phyloP scores from a whole-genome alignment of 2,329 filamentous ascomycete species.

The Fusarium concolor region DNA sequence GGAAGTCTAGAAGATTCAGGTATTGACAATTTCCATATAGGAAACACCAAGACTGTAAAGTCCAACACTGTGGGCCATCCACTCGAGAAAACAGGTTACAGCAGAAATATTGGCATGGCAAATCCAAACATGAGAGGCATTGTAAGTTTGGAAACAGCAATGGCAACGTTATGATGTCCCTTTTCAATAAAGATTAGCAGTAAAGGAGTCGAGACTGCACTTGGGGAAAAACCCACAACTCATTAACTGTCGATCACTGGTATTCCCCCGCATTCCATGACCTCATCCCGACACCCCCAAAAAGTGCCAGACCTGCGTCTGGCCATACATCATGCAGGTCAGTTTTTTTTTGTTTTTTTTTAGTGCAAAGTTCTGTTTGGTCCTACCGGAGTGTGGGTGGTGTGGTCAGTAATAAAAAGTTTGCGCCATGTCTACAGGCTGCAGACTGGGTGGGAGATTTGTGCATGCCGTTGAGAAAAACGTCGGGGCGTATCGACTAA shows the following conservation, averaged over 20 bases:
- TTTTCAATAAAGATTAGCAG: constrained; percentile 15
- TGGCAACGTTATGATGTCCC: constrained; percentile 5
- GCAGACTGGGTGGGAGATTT: constrained; percentile 18
- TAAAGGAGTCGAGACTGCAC: constrained; percentile 15
- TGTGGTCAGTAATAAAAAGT: constrained; percentile 15
- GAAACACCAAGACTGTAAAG: not conserved
- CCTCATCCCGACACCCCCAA: constrained; percentile 48
- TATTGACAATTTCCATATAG: not conserved
- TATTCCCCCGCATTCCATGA: constrained; percentile 52
- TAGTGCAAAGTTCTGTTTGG: constrained; percentile 10
- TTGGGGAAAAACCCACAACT: constrained; percentile 10
- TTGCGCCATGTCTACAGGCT: constrained; percentile 13
- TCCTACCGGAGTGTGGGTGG: constrained; percentile 11
- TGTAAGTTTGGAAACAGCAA: not conserved
- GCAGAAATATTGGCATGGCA: not conserved
- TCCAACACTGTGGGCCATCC: constrained; percentile 18
- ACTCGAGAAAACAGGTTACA: constrained; percentile 12
- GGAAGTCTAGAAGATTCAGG: not conserved
- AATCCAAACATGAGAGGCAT: not conserved
- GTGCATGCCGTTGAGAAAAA: constrained; percentile 36
- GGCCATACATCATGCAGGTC: constrained; percentile 38
- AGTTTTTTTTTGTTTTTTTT: not conserved
- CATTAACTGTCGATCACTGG: constrained; percentile 35
- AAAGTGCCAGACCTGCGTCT: constrained; percentile 40
- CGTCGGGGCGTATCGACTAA: constrained; percentile 27